These are phyloP conservation scores for Colletotrichum higginsianum DNA, from an alignment of 2,329 filamentous ascomycete genomes.

Conservation along the genomic window DNA sequence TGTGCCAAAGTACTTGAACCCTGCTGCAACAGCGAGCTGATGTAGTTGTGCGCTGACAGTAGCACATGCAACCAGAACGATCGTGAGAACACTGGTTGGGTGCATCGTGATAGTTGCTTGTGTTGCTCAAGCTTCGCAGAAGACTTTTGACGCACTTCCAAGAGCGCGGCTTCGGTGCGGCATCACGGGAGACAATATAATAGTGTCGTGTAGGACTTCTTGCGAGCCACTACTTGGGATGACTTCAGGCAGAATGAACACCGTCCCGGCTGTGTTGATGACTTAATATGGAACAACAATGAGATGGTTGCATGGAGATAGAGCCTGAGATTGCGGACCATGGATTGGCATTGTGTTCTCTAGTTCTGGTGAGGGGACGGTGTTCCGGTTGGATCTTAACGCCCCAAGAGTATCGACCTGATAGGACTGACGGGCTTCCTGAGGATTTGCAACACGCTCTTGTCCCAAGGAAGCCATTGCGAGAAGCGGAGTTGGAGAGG, in stretches of 20 bases:
- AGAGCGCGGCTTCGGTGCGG: background rate
- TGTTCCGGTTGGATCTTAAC: background rate
- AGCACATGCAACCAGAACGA: background rate
- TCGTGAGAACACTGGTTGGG: background rate
- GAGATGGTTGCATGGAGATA: background rate
- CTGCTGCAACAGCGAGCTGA: slow-evolving; percentile 22
- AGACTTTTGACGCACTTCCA: background rate
- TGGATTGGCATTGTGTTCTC: background rate
- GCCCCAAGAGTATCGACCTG: background rate
- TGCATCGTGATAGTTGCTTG: slow-evolving; percentile 8
- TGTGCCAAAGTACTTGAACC: slow-evolving; percentile 42
- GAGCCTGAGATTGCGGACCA: background rate
- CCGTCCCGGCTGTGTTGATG: background rate
- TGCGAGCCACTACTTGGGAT: background rate
- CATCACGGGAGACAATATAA: background rate
- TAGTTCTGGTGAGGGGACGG: background rate
- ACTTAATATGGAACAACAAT: slow-evolving; percentile 32
- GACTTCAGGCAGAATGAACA: slow-evolving; percentile 1
- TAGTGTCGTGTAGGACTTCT: background rate
- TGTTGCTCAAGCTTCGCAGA: background rate
- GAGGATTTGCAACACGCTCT: background rate
- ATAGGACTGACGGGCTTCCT: background rate
- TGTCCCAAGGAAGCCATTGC: background rate
- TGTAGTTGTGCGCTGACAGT: slow-evolving; percentile 31
- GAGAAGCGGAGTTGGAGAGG: background rate